phyloP scores from a whole-genome alignment of 257 asterid genomes.

The Perilla frutescens region DNA sequence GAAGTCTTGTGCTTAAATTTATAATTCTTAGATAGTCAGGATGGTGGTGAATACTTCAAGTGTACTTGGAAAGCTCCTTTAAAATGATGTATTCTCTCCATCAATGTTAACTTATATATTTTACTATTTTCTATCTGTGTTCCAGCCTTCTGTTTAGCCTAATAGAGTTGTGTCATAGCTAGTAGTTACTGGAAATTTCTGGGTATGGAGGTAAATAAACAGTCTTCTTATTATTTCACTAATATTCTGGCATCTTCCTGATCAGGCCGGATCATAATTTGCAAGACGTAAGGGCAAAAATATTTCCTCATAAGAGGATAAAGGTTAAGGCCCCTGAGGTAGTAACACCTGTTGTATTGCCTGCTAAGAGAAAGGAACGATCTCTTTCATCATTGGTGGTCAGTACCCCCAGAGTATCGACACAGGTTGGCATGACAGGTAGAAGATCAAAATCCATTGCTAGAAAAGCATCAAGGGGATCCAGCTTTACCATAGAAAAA shows the following conservation, averaged over 20 bases:
- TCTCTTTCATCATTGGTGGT: slow-evolving; percentile 68
- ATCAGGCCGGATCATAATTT: slow-evolving; percentile 65
- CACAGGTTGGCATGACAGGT: slow-evolving; percentile 55
- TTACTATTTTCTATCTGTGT: slow-evolving; percentile 6
- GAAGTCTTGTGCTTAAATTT: slow-evolving; percentile 2
- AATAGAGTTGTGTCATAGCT: not conserved
- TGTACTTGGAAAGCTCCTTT: not conserved
- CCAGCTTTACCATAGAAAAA: slow-evolving; percentile 55
- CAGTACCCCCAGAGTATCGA: slow-evolving; percentile 61
- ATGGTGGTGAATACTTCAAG: not conserved
- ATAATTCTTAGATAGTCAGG: slow-evolving; percentile 21
- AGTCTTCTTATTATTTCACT: slow-evolving; percentile 9
- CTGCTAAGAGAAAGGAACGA: slow-evolving; percentile 69
- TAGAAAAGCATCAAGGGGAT: slow-evolving; percentile 45
- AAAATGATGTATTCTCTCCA: not conserved
- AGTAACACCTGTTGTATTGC: slow-evolving; percentile 45
- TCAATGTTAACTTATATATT: not conserved
- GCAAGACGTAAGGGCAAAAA: slow-evolving; percentile 59
- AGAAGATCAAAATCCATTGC: slow-evolving; percentile 55
- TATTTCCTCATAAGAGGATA: slow-evolving; percentile 62
- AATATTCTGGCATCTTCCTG: slow-evolving; percentile 1
- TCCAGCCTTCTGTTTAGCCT: not conserved
- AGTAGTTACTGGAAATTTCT: slow-evolving; percentile 17
- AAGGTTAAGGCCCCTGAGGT: slow-evolving; percentile 51
- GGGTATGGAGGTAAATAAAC: slow-evolving; percentile 12